Conservation (phyloP, 2,329 filamentous ascomycete species). For the Thermoascus crustaceus region DNA sequence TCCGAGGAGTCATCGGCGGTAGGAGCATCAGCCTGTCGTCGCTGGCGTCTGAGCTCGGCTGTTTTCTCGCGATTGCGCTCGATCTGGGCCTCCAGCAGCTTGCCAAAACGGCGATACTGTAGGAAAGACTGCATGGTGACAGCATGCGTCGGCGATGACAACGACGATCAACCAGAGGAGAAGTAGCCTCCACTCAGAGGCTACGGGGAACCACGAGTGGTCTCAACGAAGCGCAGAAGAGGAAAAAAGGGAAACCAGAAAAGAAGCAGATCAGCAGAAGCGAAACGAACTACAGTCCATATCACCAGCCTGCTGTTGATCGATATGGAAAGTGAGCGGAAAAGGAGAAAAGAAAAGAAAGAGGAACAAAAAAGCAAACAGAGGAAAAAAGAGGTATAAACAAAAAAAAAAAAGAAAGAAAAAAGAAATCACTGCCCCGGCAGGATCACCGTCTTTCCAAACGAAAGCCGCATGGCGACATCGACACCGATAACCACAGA, state of each 20-base stretch:
- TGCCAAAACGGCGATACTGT: conserved; percentile 18
- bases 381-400: neutral
- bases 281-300: too few relatives aligned
- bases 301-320: too few relatives aligned
- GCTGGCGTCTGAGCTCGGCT: conserved; percentile 11
- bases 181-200: too few relatives aligned
- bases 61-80: conserved; percentile 10
- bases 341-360: too few relatives aligned
- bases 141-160: neutral
- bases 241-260: conserved; percentile 8
- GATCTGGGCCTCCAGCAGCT: conserved; percentile 15
- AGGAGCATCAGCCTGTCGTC: conserved; percentile 11
- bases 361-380: neutral
- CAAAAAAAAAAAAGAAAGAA: neutral
- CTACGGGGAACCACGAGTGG: too few relatives aligned
- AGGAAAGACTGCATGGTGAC: conserved; percentile 19
- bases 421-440: too few relatives aligned
- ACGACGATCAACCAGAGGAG: neutral
- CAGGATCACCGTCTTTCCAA: too few relatives aligned
- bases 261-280: conserved; percentile 9
- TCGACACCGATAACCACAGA: too few relatives aligned
- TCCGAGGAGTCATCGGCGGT: conserved; percentile 4
- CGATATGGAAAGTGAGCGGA: too few relatives aligned
- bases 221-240: too few relatives aligned
- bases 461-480: too few relatives aligned